These are phyloP conservation scores for Rhizoclosmatium globosum DNA, from an alignment of 192 early-diverging fungal genomes.

Conservation along the genomic window DNA sequence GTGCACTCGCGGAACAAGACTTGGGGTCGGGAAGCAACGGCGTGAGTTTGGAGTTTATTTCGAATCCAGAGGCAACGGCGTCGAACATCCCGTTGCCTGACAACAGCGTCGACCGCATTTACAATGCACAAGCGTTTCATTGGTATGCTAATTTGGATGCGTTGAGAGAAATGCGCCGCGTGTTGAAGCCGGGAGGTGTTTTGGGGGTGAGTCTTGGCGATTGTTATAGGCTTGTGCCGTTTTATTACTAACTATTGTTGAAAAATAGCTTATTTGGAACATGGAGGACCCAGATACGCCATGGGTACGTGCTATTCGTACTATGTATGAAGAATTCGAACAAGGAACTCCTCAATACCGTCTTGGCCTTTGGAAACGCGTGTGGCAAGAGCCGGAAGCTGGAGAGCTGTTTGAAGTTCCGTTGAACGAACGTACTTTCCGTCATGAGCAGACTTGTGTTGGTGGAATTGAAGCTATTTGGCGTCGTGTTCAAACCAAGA, in stretches of 20 bases:
- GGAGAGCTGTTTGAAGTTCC: slow-evolving; percentile 30
- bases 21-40: neutral
- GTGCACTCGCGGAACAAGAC: neutral
- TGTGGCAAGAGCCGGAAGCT: slow-evolving; percentile 39
- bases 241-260: too few relatives aligned
- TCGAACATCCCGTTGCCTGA: neutral
- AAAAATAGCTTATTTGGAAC: slow-evolving; percentile 49
- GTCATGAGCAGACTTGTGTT: slow-evolving; percentile 1
- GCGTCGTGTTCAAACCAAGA: slow-evolving; percentile 45
- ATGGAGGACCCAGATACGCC: slow-evolving; percentile 45
- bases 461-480: slow-evolving; percentile 23
- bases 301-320: slow-evolving; percentile 44
- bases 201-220: slow-evolving; percentile 20
- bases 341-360: slow-evolving; percentile 56
- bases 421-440: slow-evolving; percentile 22
- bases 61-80: neutral
- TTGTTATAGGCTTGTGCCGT: too few relatives aligned
- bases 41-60: neutral
- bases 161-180: slow-evolving; percentile 52
- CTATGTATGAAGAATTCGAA: slow-evolving; percentile 54
- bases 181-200: slow-evolving; percentile 50
- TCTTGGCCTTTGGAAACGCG: slow-evolving; percentile 50
- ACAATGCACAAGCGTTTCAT: slow-evolving; percentile 52
- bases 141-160: slow-evolving; percentile 58
- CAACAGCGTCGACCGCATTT: slow-evolving; percentile 1